A percentile compares a stretch with the other conserved stretches of the same genome.
Conservation (phyloP, 495 filamentous ascomycete species). For the Daldinia grandis region DNA sequence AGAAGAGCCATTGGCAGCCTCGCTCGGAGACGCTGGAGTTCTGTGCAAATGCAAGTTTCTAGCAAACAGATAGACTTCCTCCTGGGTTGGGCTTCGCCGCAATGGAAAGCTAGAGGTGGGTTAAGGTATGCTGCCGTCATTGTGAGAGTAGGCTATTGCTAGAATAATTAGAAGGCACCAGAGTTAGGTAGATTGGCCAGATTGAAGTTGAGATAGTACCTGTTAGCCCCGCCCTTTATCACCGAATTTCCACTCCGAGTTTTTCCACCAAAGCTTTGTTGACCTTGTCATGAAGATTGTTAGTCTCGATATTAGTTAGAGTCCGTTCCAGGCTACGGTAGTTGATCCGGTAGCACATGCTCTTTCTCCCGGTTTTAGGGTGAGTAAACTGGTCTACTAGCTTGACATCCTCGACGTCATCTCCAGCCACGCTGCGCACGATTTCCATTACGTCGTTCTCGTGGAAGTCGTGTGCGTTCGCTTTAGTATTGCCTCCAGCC, state of each 20-base stretch:
- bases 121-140: background rate
- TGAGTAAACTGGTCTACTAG: slow-evolving; percentile 85
- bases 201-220: background rate
- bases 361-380: slow-evolving; percentile 83
- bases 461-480: slow-evolving; percentile 67
- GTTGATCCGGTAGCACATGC: slow-evolving; percentile 90
- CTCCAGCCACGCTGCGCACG: slow-evolving; percentile 78
- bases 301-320: slow-evolving; percentile 80
- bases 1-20: slow-evolving; percentile 24
- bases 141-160: background rate
- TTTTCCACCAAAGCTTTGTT: slow-evolving; percentile 66
- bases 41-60: slow-evolving; percentile 9
- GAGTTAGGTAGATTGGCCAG: background rate
- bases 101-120: background rate
- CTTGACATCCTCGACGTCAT: slow-evolving; percentile 85
- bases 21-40: slow-evolving; percentile 16
- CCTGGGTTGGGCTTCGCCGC: background rate
- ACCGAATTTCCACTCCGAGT: slow-evolving; percentile 85
- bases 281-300: slow-evolving; percentile 76
- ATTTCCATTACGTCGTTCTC: slow-evolving; percentile 99
- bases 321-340: slow-evolving; percentile 91
- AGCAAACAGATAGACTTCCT: slow-evolving; percentile 1
- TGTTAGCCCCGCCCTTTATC: background rate
- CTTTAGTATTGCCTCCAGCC: slow-evolving; percentile 60
- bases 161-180: background rate